These are phyloP conservation scores for Vitis hybrid DNA, from an alignment of 177 flowering plant genomes.

Conservation along the genomic window DNA sequence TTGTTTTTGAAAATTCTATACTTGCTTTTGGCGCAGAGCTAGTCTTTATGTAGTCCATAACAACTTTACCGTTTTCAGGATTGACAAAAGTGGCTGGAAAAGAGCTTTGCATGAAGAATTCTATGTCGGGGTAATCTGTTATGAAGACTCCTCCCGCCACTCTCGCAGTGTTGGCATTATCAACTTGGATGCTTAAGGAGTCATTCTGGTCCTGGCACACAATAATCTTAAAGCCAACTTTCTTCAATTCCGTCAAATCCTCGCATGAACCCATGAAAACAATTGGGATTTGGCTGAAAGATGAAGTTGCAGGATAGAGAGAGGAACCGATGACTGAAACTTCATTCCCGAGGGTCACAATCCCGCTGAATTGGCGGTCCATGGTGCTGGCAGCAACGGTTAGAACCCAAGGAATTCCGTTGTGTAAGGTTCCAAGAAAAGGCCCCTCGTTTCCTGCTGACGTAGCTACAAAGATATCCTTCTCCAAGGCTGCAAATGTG, in stretches of 20 bases:
- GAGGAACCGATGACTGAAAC: slow-evolving; percentile 33
- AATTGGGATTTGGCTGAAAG: slow-evolving; percentile 14
- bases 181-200: slow-evolving; percentile 24
- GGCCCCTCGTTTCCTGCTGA: slow-evolving; percentile 88
- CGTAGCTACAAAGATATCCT: slow-evolving; percentile 57
- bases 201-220: slow-evolving; percentile 36
- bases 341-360: slow-evolving; percentile 37
- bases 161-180: slow-evolving; percentile 11
- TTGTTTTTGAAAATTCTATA: slow-evolving; percentile 34
- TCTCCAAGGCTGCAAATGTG: slow-evolving; percentile 65
- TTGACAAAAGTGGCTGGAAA: slow-evolving; percentile 40
- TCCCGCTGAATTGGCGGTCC: slow-evolving; percentile 52
- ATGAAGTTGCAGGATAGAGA: slow-evolving; percentile 32
- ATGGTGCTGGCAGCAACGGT: slow-evolving; percentile 71
- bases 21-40: slow-evolving; percentile 27
- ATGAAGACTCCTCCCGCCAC: slow-evolving; percentile 52
- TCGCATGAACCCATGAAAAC: slow-evolving; percentile 34
- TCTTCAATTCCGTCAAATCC: slow-evolving; percentile 15
- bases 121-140: slow-evolving; percentile 23
- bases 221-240: slow-evolving; percentile 32
- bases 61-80: slow-evolving; percentile 18
- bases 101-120: slow-evolving; percentile 18
- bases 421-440: slow-evolving; percentile 32
- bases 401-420: slow-evolving; percentile 70
- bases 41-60: slow-evolving; percentile 33